These are phyloP conservation scores for Penicillium sp. DNA, from an alignment of 2,329 filamentous ascomycete species.

Conservation along the genomic window DNA sequence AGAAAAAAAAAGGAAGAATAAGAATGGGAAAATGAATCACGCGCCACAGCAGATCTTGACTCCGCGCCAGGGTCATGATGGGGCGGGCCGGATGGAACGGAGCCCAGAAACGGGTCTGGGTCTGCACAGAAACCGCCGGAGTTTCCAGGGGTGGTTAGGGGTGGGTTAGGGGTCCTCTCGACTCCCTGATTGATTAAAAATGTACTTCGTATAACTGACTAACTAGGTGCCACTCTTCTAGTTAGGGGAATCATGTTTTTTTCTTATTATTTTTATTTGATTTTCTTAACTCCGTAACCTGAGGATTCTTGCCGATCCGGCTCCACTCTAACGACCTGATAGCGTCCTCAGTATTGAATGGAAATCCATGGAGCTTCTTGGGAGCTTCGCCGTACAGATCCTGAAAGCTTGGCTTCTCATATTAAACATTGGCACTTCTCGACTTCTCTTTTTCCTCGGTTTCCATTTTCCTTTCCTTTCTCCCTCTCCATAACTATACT, in stretches of 20 bases:
- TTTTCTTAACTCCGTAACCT: background rate
- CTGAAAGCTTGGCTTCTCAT: slow-evolving; percentile 24
- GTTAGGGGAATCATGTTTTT: background rate
- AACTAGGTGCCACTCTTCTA: background rate
- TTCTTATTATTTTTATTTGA: background rate
- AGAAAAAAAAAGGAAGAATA: background rate
- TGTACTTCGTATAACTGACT: background rate
- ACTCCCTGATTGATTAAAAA: background rate
- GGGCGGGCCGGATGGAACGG: slow-evolving; percentile 23
- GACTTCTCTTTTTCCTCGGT: slow-evolving; percentile 5
- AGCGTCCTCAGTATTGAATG: slow-evolving; percentile 12
- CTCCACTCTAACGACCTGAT: slow-evolving; percentile 15
- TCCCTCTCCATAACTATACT: background rate
- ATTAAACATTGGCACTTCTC: slow-evolving; percentile 20
- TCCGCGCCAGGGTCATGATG: slow-evolving; percentile 17
- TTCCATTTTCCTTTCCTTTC: background rate
- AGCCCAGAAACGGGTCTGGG: slow-evolving; percentile 17
- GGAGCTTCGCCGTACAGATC: slow-evolving; percentile 19
- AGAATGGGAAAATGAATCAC: background rate
- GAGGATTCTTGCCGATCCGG: background rate
- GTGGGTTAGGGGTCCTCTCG: slow-evolving; percentile 17
- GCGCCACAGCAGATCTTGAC: slow-evolving; percentile 12
- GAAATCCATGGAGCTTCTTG: slow-evolving; percentile 13
- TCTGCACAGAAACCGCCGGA: slow-evolving; percentile 19
- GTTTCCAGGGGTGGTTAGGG: slow-evolving; percentile 18